These are phyloP conservation scores for Umbelopsis sp. DNA, from an alignment of 192 early-diverging fungal genomes.

Conservation along the genomic window DNA sequence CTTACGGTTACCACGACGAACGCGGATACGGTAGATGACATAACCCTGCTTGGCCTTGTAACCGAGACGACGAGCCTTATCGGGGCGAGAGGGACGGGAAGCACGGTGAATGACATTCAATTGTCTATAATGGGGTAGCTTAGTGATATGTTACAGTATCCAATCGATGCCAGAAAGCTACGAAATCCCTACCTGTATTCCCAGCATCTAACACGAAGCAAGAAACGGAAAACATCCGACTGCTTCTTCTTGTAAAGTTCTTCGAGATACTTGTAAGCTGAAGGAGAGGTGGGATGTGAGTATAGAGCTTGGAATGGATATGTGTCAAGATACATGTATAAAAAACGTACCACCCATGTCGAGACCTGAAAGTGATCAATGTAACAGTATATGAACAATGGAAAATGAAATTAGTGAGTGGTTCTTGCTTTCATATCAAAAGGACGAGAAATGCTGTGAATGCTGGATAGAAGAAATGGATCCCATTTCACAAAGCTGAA, in stretches of 20 bases:
- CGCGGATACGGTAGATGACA: conserved; percentile 97
- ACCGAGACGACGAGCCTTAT: conserved; percentile 97
- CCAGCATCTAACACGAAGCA: conserved; percentile 95
- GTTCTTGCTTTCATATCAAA: background rate
- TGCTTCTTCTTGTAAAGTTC: conserved; percentile 99
- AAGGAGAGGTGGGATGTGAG: background rate
- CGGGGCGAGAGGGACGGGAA: conserved; percentile 94
- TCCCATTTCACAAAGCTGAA: too few relatives aligned
- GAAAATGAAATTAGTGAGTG: background rate
- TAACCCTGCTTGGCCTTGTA: conserved; percentile 99
- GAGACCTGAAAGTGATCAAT: background rate
- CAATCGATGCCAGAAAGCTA: background rate
- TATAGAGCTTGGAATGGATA: background rate
- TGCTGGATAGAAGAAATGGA: too few relatives aligned
- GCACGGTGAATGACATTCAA: conserved; percentile 98
- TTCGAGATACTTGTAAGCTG: conserved; percentile 86
- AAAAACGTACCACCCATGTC: conserved; percentile 13
- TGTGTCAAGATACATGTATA: background rate
- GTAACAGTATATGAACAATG: background rate
- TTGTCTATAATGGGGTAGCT: conserved; percentile 61
- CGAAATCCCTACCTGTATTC: conserved; percentile 76
- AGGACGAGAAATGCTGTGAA: background rate
- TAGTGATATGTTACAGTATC: background rate
- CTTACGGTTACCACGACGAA: conserved; percentile 98
- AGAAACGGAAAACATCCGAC: conserved; percentile 98